Base-by-base conservation (phyloP, 2,329 filamentous ascomycete species). In the Sphaerulina vaccinii region DNA sequence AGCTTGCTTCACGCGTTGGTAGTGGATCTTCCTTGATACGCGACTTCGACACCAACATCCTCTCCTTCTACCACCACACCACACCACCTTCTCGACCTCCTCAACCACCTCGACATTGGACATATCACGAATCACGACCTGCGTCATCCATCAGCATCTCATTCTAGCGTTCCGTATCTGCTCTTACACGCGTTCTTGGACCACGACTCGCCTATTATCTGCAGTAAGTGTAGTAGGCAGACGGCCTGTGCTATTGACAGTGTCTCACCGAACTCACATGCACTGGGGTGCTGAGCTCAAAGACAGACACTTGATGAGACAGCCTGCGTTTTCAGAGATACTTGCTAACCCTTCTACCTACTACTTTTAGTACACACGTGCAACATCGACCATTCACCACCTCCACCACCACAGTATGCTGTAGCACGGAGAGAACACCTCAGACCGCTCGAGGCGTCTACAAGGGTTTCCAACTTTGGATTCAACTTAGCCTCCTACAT, bases 351-450 rank as follows among this genome's bases (percentile, higher is more conserved):
- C n/a, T n/a, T n/a, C n/a, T n/a, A n/a, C n/a, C n/a, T n/a, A n/a
- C n/a, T n/a, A n/a, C n/a, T n/a, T n/a, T n/a, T n/a, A n/a, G n/a
- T n/a, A n/a, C n/a, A n/a, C 51, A 23, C 38, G 45, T 39, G 32
- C 27, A 24, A n/a, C 15, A 43, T 29, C 38, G 47, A 43, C 27
- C 22, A 22, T 19, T n/a, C n/a, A n/a, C n/a, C 18, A 18, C 13
- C n/a, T 1, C 36, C 35, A 32, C 32, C 32, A 49, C 46, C 51
- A 52, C 59, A 61, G 51, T 59, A 63, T 64, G 62, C 57, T 62
- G 58, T 63, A 64, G 62, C 58, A 62, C 57, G 61, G 52, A 37
- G 39, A 54, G 44, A 59, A 55, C 39, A 52, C 52, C 54, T 40
- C 55, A 64, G 58, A 55, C 62, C 57, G 56, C 47, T 46, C 50